Conservation (phyloP, 164 flowering plant species). For the Vitis rupestris region DNA sequence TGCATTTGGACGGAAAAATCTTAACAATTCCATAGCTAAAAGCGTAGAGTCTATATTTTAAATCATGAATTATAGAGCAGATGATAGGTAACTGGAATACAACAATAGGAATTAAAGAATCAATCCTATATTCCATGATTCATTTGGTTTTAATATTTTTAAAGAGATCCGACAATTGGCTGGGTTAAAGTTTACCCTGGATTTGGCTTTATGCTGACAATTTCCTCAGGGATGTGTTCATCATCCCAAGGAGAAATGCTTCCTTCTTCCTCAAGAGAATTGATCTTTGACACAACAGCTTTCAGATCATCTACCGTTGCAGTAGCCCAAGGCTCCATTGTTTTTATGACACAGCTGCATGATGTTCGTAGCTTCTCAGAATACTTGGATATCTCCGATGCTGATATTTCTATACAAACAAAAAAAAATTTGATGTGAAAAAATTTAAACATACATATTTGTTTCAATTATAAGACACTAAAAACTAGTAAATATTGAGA, state of each 20-base stretch:
- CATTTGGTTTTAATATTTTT: not conserved
- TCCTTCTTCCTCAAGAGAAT: slow-evolving; percentile 57
- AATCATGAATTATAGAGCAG: no score
- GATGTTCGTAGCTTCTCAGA: slow-evolving; percentile 64
- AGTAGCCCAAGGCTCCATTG: slow-evolving; percentile 72
- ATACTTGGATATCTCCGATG: slow-evolving; percentile 66
- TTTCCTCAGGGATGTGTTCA: slow-evolving; percentile 86
- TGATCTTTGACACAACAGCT: slow-evolving; percentile 50
- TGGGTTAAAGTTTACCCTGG: slow-evolving; percentile 62
- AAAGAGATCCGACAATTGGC: not conserved
- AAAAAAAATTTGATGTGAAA: not conserved
- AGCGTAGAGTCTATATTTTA: no score
- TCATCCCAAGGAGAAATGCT: slow-evolving; percentile 84
- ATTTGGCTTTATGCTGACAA: slow-evolving; percentile 63
- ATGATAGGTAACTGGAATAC: no score
- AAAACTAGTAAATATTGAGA: no score
- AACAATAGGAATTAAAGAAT: no score
- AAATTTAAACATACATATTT: not conserved
- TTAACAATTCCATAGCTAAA: no score
- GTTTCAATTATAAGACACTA: not conserved
- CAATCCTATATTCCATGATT: no score
- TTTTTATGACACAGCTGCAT: slow-evolving; percentile 75
- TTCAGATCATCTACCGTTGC: slow-evolving; percentile 67
- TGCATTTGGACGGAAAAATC: no score
- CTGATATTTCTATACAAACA: slow-evolving; percentile 56